phyloP scores from a whole-genome alignment of 805 yeast species.

The Wickerhamomyces subpelliculosus region DNA sequence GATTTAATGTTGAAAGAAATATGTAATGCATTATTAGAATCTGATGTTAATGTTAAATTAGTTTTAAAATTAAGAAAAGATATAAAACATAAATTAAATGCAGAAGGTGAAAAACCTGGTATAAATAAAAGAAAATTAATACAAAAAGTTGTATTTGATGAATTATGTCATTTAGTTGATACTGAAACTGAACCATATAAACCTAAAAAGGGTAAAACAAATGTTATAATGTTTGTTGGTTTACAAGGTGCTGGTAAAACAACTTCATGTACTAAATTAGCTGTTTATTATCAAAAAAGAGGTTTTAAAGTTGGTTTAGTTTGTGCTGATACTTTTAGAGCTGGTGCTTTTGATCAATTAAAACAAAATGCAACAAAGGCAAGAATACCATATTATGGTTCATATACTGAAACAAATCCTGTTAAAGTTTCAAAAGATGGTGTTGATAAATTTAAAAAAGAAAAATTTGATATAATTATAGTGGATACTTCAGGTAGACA shows the following conservation, averaged over 20 bases:
- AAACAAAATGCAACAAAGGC: constrained; percentile 97
- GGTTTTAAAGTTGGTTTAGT: constrained; percentile 95
- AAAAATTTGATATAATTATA: constrained; percentile 85
- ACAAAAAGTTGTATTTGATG: constrained; percentile 93
- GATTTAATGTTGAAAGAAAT: constrained; percentile 78
- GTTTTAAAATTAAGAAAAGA: constrained; percentile 74
- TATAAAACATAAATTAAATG: constrained; percentile 51
- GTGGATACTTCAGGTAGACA: constrained; percentile 99
- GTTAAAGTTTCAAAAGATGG: constrained; percentile 88
- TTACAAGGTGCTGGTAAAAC: constrained; percentile 99
- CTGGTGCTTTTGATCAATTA: constrained; percentile 98
- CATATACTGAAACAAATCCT: constrained; percentile 93
- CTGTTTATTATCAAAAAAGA: constrained; percentile 87
- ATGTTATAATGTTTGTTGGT: constrained; percentile 96
- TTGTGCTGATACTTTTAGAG: constrained; percentile 98
- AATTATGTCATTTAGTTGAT: constrained; percentile 80
- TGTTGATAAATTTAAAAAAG: constrained; percentile 84
- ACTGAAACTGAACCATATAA: constrained; percentile 55
- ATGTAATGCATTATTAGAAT: constrained; percentile 82
- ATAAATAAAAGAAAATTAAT: constrained; percentile 69
- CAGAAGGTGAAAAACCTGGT: constrained; percentile 43
- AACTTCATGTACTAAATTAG: constrained; percentile 93
- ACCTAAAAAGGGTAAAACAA: constrained; percentile 76
- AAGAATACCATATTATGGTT: constrained; percentile 88
- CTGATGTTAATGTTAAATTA: constrained; percentile 87